Conservation (phyloP, 768 basidiomycete species). For the Collybia mongolica region DNA sequence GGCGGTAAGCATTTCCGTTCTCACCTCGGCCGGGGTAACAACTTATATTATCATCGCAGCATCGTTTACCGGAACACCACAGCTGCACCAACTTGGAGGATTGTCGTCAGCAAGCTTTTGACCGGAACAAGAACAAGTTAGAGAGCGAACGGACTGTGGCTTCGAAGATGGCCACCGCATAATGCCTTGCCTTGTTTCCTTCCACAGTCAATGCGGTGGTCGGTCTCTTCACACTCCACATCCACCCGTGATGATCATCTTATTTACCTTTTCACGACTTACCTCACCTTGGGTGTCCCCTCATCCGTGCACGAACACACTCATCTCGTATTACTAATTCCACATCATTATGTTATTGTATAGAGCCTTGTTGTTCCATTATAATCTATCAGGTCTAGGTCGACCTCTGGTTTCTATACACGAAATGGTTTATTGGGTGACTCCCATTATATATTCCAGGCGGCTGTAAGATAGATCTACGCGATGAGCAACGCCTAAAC, state of each 20-base stretch:
- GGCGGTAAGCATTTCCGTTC: constrained; percentile 47
- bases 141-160: constrained; percentile 88
- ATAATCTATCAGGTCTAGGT: constrained; percentile 9
- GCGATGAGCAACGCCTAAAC: not conserved
- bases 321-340: not conserved
- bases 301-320: constrained; percentile 2
- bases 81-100: constrained; percentile 79
- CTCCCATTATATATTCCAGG: not conserved
- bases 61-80: constrained; percentile 89
- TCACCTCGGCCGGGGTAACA: constrained; percentile 4
- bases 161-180: constrained; percentile 83
- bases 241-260: constrained; percentile 1
- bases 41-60: constrained; percentile 40
- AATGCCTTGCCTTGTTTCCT: constrained; percentile 13
- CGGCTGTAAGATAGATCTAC: not conserved
- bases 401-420: constrained; percentile 5
- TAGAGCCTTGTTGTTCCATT: constrained; percentile 11
- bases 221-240: constrained; percentile 8
- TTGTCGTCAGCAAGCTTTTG: constrained; percentile 86
- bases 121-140: constrained; percentile 83
- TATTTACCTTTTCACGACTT: constrained; percentile 3
- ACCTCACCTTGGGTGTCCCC: not conserved
- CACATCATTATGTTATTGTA: constrained; percentile 11
- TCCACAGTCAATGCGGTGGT: constrained; percentile 9
- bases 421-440: not conserved